A percentile compares a stretch with the other conserved stretches of the same genome.
Evolutionary conservation across 768 basidiomycete genomes (phyloP).

Genomic region (Pulveroboletus sp.): DNA sequence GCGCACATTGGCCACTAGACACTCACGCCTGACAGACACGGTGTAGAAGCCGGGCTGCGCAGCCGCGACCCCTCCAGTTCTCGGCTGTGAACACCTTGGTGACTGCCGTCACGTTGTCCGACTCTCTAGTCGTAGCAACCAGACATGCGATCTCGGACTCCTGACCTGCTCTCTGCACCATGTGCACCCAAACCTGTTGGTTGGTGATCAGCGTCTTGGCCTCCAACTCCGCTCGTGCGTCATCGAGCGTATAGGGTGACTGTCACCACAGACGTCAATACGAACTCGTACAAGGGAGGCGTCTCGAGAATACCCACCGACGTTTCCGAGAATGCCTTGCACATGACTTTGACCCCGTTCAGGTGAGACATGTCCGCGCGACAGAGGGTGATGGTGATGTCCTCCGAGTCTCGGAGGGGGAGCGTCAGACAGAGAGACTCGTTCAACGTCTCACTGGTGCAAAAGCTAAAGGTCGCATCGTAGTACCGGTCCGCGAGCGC

Average conservation of each 20-base stretch:
- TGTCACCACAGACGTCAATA: slow-evolving; percentile 15
- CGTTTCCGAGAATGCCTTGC: slow-evolving; percentile 51
- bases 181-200: slow-evolving; percentile 56
- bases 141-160: slow-evolving; percentile 52
- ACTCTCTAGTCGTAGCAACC: slow-evolving; percentile 64
- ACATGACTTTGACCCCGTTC: slow-evolving; percentile 38
- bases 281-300: neutral
- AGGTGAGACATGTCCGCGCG: slow-evolving; percentile 31
- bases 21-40: too few species aligned
- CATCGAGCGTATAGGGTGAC: slow-evolving; percentile 52
- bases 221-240: slow-evolving; percentile 42
- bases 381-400: slow-evolving; percentile 28
- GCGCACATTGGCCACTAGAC: neutral
- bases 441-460: slow-evolving; percentile 41
- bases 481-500: slow-evolving; percentile 48
- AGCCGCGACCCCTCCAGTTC: slow-evolving; percentile 46
- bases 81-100: slow-evolving; percentile 69
- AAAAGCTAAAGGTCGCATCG: slow-evolving; percentile 52
- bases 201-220: slow-evolving; percentile 45
- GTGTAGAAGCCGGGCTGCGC: slow-evolving; percentile 38
- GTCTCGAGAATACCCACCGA: slow-evolving; percentile 41
- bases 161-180: slow-evolving; percentile 26
- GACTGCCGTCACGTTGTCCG: slow-evolving; percentile 52
- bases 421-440: neutral
- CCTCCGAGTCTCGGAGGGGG: neutral